Evolutionary conservation across 106 monocot species (phyloP).

Genomic region (Hemerocallis citrina): DNA sequence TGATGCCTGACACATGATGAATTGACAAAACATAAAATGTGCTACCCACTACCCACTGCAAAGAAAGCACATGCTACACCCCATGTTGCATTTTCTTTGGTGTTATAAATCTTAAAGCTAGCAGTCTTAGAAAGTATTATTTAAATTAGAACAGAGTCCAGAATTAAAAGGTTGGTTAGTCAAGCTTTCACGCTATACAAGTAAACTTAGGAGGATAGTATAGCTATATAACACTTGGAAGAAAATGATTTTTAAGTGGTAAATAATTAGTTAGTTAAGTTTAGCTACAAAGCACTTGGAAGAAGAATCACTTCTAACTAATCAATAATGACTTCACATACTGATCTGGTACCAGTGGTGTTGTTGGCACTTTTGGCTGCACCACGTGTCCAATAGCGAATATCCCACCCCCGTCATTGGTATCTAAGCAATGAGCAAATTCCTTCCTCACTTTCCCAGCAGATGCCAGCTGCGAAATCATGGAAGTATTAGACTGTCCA

Average conservation of each 20-base stretch:
- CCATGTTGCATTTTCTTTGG: too few species aligned
- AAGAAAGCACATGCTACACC: too few species aligned
- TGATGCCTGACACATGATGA: too few species aligned
- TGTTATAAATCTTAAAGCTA: neutral
- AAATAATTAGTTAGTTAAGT: too few species aligned
- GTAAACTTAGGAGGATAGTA: neutral
- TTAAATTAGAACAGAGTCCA: neutral
- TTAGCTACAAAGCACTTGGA: neutral
- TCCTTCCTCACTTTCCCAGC: slow-evolving; percentile 76
- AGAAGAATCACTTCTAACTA: neutral
- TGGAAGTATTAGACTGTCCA: slow-evolving; percentile 84
- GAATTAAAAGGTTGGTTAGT: neutral
- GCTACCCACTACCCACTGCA: too few species aligned
- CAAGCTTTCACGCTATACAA: neutral
- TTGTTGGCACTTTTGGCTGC: slow-evolving; percentile 79
- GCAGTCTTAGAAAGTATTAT: neutral
- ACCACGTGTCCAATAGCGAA: slow-evolving; percentile 89
- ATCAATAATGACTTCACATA: slow-evolving; percentile 21
- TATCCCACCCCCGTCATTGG: slow-evolving; percentile 78
- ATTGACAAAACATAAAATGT: too few species aligned
- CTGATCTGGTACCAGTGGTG: slow-evolving; percentile 72
- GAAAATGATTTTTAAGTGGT: too few species aligned
- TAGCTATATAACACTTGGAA: neutral
- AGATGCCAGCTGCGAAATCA: slow-evolving; percentile 76
- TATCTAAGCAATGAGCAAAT: slow-evolving; percentile 95